These are phyloP conservation scores for Fusarium piperis DNA, from an alignment of 2,329 filamentous ascomycete species.

Conservation along the genomic window DNA sequence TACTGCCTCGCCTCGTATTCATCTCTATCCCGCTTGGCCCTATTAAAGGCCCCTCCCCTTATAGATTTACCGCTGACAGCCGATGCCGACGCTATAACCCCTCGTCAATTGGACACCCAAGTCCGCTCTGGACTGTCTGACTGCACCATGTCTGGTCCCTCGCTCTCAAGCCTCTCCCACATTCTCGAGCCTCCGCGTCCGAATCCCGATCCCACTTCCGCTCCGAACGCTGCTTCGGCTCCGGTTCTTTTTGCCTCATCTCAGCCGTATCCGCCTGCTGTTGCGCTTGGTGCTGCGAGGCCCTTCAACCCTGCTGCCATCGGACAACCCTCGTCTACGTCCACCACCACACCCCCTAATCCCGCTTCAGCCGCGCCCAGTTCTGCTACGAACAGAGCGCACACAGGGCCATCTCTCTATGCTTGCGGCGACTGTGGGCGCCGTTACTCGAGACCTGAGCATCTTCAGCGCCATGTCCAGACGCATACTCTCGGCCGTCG, in stretches of 20 bases:
- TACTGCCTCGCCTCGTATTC: neutral
- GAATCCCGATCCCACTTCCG: constrained; percentile 9
- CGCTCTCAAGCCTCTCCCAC: constrained; percentile 42
- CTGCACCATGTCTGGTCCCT: constrained; percentile 45
- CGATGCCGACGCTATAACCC: neutral
- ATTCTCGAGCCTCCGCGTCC: constrained; percentile 46
- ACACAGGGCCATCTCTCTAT: constrained; percentile 51
- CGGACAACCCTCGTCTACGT: constrained; percentile 3
- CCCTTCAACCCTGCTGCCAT: constrained; percentile 8
- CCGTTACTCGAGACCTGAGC: constrained; percentile 63
- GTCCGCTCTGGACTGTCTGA: constrained; percentile 8
- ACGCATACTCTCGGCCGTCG: constrained; percentile 62
- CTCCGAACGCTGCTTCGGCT: constrained; percentile 6
- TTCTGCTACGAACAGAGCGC: constrained; percentile 26
- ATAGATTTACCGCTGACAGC: neutral
- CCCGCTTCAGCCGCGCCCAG: constrained; percentile 2
- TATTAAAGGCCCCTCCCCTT: neutral
- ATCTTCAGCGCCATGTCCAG: constrained; percentile 62
- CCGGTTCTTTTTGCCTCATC: constrained; percentile 15
- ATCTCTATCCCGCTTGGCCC: neutral
- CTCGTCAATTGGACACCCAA: neutral
- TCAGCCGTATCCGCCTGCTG: constrained; percentile 27
- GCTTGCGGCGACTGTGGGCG: constrained; percentile 63
- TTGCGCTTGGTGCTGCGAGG: neutral
- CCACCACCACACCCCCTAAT: neutral